Evolutionary conservation across 1,139 yeast genomes (phyloP), one percentile per base, ranked within the genome.

Genomic region (Candida sanyaensis): DNA sequence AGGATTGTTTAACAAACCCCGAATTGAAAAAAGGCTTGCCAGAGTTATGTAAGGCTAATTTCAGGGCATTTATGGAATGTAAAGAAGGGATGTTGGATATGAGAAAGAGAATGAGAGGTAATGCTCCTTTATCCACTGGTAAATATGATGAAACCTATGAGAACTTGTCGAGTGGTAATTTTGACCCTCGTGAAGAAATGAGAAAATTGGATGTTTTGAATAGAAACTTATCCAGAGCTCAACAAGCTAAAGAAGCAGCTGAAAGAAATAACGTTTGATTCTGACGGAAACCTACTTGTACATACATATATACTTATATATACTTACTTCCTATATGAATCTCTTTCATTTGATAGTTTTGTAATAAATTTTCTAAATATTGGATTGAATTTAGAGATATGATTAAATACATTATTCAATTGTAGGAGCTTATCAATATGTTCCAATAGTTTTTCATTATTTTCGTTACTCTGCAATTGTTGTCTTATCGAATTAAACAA

Each of bases 71-170:
- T 62, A 74, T 91, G 77, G 96, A 92, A 52, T 93, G 98, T 70
- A 88, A 86, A 53, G 78, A 83, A 59, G 96, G 96, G 12, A 81
- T 83, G 60, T 84, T 88, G 50, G 97, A 91, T 61, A 90, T 90
- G 96, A 71, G 93, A 5, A 92, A 91, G 65, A 79, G 99, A 56
- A 88, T 93, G 73, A 78, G 89, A 62, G 99, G 99, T 7, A 93
- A 93, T 61, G 99, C 96, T 0, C 92, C 98, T 0, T 68, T 89
- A 43, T 89, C 97, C 8, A 88, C 96, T 2, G 99, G 99, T 0
- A 87, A 85, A 62, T 92, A 86, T 66, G 97, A 92, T 59, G 93
- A 88, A 50, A 89, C 89, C 45, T 87, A 86, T 56, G 89, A 85
- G 37, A 86, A 87, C 52, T 73, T 93, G 51, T 84, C 92, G 0